Evolutionary conservation across 2,329 filamentous ascomycete species (phyloP).

Genomic region (Colletotrichum tropicicola): DNA sequence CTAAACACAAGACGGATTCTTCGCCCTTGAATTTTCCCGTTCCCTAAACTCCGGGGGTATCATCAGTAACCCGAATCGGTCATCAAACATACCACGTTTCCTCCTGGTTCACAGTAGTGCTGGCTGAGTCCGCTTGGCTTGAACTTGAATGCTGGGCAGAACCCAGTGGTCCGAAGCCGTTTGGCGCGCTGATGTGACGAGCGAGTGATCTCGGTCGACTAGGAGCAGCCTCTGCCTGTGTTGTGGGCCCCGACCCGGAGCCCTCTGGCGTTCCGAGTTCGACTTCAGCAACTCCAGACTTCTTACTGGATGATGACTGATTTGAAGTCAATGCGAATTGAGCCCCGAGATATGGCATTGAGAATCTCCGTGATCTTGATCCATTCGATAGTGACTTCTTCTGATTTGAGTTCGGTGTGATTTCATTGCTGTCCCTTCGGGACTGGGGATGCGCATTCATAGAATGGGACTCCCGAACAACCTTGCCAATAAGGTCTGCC

Average conservation of each 20-base stretch:
- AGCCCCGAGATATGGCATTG: not conserved
- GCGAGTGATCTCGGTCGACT: not conserved
- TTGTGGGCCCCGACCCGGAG: not conserved
- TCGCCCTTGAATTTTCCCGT: not conserved
- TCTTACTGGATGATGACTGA: not conserved
- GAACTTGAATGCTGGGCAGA: not conserved
- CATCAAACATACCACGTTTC: conserved; percentile 12
- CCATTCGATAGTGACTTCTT: not conserved
- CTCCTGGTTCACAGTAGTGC: conserved; percentile 4
- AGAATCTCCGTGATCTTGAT: not conserved
- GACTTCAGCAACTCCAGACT: not conserved
- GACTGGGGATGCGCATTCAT: conserved; percentile 1
- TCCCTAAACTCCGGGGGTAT: conserved; percentile 13
- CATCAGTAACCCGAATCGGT: not conserved
- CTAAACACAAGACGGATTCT: too few species aligned
- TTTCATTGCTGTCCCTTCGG: not conserved
- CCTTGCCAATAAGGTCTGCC: conserved; percentile 55
- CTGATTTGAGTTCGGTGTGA: not conserved
- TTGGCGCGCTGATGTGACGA: not conserved
- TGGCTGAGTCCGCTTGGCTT: not conserved
- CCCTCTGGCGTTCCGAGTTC: not conserved
- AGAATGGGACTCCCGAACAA: conserved; percentile 43
- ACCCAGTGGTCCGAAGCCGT: not conserved
- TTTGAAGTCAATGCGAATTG: not conserved
- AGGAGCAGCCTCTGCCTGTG: not conserved